Percentiles rank a stretch among this genome's conserved stretches.
Conservation (phyloP, 805 yeast species). For the Candida nemodendra region DNA sequence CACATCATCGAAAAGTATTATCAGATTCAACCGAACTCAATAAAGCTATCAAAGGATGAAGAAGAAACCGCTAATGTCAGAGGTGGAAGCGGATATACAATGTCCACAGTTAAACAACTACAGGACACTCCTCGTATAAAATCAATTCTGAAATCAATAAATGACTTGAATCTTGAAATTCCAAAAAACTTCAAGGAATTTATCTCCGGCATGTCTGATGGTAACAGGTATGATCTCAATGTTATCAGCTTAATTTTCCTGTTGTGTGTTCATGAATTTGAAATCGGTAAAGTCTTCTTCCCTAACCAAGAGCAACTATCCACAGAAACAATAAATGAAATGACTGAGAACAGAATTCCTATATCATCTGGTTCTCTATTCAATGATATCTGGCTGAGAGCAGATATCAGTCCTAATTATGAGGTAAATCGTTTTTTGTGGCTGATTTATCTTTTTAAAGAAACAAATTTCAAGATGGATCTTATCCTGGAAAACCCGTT, state of each 20-base stretch:
- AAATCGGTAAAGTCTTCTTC: slow-evolving; percentile 30
- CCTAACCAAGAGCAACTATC: slow-evolving; percentile 16
- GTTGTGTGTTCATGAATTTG: slow-evolving; percentile 57
- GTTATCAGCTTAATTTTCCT: slow-evolving; percentile 76
- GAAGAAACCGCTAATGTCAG: slow-evolving; percentile 21
- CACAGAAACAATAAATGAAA: slow-evolving; percentile 8
- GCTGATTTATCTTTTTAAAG: slow-evolving; percentile 78
- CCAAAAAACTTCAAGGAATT: slow-evolving; percentile 48
- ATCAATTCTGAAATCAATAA: slow-evolving; percentile 82
- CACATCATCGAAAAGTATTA: slow-evolving; percentile 27
- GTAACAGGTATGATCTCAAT: slow-evolving; percentile 37
- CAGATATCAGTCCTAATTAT: slow-evolving; percentile 56
- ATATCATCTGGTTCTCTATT: slow-evolving; percentile 45
- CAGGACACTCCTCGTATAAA: slow-evolving; percentile 95
- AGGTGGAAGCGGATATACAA: slow-evolving; percentile 33
- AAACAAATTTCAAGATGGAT: slow-evolving; percentile 59
- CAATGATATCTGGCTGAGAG: slow-evolving; percentile 70
- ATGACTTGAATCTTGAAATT: slow-evolving; percentile 62
- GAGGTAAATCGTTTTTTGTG: slow-evolving; percentile 77
- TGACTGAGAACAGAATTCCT: slow-evolving; percentile 7
- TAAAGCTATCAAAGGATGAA: slow-evolving; percentile 18
- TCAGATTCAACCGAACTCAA: slow-evolving; percentile 16
- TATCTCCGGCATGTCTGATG: slow-evolving; percentile 18
- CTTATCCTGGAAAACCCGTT: slow-evolving; percentile 37
- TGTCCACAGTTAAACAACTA: slow-evolving; percentile 64